Evolutionary conservation across 2,329 filamentous ascomycete genomes (phyloP), one percentile per base, ranked within the genome.

Genomic region (Claviceps quebecensis): DNA sequence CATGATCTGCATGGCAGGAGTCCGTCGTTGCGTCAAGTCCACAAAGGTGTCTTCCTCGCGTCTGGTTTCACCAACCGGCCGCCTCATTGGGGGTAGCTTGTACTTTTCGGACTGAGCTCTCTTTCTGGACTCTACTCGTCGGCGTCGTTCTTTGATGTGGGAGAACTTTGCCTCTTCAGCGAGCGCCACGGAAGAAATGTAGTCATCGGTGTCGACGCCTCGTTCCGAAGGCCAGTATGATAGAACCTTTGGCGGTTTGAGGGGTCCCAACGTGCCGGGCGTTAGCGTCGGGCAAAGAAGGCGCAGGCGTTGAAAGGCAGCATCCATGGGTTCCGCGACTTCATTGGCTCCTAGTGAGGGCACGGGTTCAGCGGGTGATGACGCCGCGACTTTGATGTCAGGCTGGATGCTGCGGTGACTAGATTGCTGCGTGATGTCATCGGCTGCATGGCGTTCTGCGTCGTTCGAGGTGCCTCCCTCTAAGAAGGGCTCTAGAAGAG

Each of bases 171-270:
- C 65, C 3, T 66, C 66, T 7, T 60, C 64, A 5, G 65, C 67
- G 13, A 62, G 52, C 6, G 63, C 61, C 19, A 71, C 62, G 40
- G 66, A 69, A 16, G 69, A 71, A 3, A 68, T 53, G 50, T 72
- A 72, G 41, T 60, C 58, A 5, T 60, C 58, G 2, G 62, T 63
- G 17, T 62, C 58, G 2, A 64, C 57, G 17, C 67, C 69, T 7
- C 65, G 64, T 46, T 69, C 61, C 2, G 60, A 58, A 1, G 69
- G 69, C 70, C 70, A 72, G 54, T 63, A 63, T 5, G 65, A 60
- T 1, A 72, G 57, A 1, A 71, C 52, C 4, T 55, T 59, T 2
- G 64, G 60, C 26, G 59, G 56, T 37, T 62, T 64, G 17, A 59
- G 57, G 6, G 56, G 53, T 5, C 57, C 59, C 48, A 64, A 52